Base-by-base conservation (phyloP, 768 basidiomycete species). In the Candolleomyces eurysporus region DNA sequence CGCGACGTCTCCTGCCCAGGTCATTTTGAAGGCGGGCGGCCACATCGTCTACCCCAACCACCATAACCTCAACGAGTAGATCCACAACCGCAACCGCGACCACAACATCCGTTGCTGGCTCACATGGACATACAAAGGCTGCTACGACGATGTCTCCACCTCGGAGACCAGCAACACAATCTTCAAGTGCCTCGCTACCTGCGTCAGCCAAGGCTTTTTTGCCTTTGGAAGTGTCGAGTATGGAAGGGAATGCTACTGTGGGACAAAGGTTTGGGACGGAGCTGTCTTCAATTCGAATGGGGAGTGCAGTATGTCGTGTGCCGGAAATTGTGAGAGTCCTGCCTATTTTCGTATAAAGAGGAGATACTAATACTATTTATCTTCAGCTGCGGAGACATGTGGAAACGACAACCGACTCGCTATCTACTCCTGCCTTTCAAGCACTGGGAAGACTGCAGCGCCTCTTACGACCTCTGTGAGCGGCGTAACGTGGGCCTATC, bases 1-100 rank as follows among this genome's bases (percentile, higher is more conserved):
- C 67, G 76, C 85, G 32, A 83, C 81, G 5, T 76, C 77, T 4
- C 71, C 81, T 16, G 80, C 81, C 51, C 79, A 76, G 13, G 84
- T 90, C 53, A 82, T 78, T 14, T 76, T 91, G 50, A 76, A 76
- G 22, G 71, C 73, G 45, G 80, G 81, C 16, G 66, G 73, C 36
- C 11, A 36, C 45, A 6, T 46, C 9, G 8, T 46, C 45, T 21
- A 26, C 39, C 7, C 48, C 63, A 16, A 22, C 66, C 21, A 60
- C 64, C 21, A 30, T 65, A 0, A 31, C 67, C 0, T 17, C 65
- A 1, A 43, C 71, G 19, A 43, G 58, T 8, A 50, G 68, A 8
- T 57, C 71, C 2, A 39, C 67, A 2, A 56, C 64, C 26, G 26
- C 2, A 26, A 26, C 26, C 4, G 26, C 10, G 48, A 57, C 66